A percentile compares a stretch with the other conserved stretches of the same genome.
phyloP scores from a whole-genome alignment of 164 flowering plant genomes.

The Stephania yunnanensis region DNA sequence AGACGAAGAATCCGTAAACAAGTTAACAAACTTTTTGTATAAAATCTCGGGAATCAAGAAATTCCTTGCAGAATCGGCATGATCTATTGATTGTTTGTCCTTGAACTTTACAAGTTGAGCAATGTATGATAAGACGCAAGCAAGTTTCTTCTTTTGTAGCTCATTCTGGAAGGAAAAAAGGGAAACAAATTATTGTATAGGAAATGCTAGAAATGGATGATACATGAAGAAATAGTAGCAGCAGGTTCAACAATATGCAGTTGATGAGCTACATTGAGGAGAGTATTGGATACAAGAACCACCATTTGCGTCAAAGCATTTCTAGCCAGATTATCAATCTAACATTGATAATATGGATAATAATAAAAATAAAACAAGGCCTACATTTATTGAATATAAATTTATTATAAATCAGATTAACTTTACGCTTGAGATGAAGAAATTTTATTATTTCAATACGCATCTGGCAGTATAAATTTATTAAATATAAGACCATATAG shows the following conservation, averaged over 20 bases:
- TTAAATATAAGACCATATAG: too few relatives aligned
- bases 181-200: neutral
- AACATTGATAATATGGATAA: too few relatives aligned
- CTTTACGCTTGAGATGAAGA: too few relatives aligned
- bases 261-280: neutral
- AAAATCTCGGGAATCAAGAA: constrained; percentile 53
- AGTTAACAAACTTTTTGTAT: constrained; percentile 33
- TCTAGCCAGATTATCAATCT: too few relatives aligned
- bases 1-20: constrained; percentile 35
- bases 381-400: too few relatives aligned
- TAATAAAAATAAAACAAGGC: too few relatives aligned
- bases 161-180: constrained; percentile 45
- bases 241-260: too few relatives aligned
- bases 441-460: too few relatives aligned
- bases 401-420: too few relatives aligned
- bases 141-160: constrained; percentile 39
- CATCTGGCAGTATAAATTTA: too few relatives aligned
- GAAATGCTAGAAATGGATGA: neutral
- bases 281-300: neutral
- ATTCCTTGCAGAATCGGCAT: constrained; percentile 34
- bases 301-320: neutral
- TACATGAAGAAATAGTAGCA: neutral
- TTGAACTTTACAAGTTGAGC: constrained; percentile 69
- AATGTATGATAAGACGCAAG: constrained; percentile 64
- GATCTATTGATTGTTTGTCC: constrained; percentile 42